These are phyloP conservation scores for Ochetophila trinervis DNA, from an alignment of 306 rosid genomes.

Conservation along the genomic window DNA sequence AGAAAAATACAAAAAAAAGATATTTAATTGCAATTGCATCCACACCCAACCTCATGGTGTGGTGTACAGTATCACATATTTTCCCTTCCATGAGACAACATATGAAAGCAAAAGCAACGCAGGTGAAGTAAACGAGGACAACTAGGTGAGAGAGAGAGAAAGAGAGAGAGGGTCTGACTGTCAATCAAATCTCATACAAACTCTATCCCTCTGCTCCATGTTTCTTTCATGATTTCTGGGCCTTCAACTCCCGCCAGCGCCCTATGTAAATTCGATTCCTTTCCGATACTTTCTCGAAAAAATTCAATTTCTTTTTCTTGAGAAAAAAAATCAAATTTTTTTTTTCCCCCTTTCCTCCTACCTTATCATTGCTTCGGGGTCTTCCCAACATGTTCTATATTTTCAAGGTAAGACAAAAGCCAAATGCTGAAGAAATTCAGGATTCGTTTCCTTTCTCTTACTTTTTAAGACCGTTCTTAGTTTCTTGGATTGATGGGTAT, in stretches of 20 bases:
- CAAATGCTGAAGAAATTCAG: neutral
- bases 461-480: neutral
- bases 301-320: constrained; percentile 13
- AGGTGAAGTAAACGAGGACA: constrained; percentile 32
- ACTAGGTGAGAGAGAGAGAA: constrained; percentile 13
- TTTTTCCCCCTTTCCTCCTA: neutral
- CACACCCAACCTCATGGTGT: neutral
- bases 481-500: constrained; percentile 1
- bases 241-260: constrained; percentile 15
- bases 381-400: constrained; percentile 32
- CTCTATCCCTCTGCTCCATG: constrained; percentile 17
- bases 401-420: constrained; percentile 35
- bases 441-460: neutral
- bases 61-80: neutral
- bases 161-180: constrained; percentile 6
- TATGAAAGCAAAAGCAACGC: constrained; percentile 7
- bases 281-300: constrained; percentile 22
- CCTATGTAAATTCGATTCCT: constrained; percentile 22
- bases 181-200: constrained; percentile 34
- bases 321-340: constrained; percentile 17
- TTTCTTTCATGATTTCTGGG: constrained; percentile 51
- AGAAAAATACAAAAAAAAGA: neutral
- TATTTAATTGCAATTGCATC: neutral
- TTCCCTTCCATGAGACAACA: neutral
- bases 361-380: constrained; percentile 4